Base-by-base conservation (phyloP, 345 rosid species). In the Rubroshorea leprosula region DNA sequence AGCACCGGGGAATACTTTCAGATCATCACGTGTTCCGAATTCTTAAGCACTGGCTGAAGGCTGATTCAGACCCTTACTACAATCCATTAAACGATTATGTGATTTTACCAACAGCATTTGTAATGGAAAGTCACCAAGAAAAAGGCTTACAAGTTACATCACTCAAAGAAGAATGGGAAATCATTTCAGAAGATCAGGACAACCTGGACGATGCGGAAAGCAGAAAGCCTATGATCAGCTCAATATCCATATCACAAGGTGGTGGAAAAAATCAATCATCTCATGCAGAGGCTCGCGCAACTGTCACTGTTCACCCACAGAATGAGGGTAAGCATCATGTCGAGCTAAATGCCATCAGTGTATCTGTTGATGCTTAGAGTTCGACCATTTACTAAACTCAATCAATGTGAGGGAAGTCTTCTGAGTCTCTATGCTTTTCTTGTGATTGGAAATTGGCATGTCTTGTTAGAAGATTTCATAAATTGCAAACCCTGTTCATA, bases 111-210 rank as follows among this genome's bases (percentile, higher is more conserved):
- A 77, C 91, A 3, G 57, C 79, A 45, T 89, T 78, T 1, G 97
- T 86, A 57, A 74, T 81, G 68, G 86, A 78, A 51, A 76, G 61
- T 44, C 78, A 57, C 80, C 74, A 68, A 12, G 75, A 84, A 76
- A 79, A 84, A n/a, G 86, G 91, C 50, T 10, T 89, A n/a, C 74
- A 82, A 63, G 81, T 89, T 51, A 82, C 89, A 41, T 75, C 96
- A 0, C 83, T 89, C 60, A 89, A 83, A 69, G 98, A 89, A 76
- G 86, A 84, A 17, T 89, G 99, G 99, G 99, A 93, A 57, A 77
- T 93, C 55, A 26, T 78, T 54, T 62, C 96, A 0, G 65, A 70
- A 4, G 80, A 77, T 10, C 58, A 71, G 60, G 70, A 54, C 6
- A 55, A 72, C 4, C 19, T n/a, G 3, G 71, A 68, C 12, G 57